Conservation (phyloP, 1,284 basidiomycete genomes). For the Pterula multifida region DNA sequence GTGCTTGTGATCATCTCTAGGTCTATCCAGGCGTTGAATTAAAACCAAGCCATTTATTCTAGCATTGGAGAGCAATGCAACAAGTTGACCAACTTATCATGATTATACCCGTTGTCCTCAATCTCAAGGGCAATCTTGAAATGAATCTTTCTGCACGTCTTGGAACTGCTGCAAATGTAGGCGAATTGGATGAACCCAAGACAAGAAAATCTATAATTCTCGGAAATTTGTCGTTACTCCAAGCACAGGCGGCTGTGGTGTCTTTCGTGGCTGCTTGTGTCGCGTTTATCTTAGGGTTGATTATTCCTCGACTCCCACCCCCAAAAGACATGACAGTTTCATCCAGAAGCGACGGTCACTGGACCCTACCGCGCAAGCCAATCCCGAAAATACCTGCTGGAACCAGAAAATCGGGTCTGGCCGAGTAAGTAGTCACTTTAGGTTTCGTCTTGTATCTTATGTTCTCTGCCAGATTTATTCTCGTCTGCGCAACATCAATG, state of each 20-base stretch:
- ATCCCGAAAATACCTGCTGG: constrained; percentile 19
- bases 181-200: constrained; percentile 70
- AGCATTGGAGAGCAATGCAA: constrained; percentile 85
- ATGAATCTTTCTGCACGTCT: constrained; percentile 84
- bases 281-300: constrained; percentile 61
- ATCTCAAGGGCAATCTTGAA: constrained; percentile 94
- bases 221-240: constrained; percentile 81
- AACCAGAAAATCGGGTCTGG: constrained; percentile 26
- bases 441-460: constrained; percentile 4
- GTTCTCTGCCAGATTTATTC: constrained; percentile 44
- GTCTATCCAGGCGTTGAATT: neutral
- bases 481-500: constrained; percentile 87
- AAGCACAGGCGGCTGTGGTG: constrained; percentile 88
- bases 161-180: constrained; percentile 72
- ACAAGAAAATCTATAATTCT: constrained; percentile 60
- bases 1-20: neutral
- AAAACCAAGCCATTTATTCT: constrained; percentile 2
- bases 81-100: constrained; percentile 93
- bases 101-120: constrained; percentile 89
- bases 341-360: neutral
- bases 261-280: constrained; percentile 79
- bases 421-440: constrained; percentile 31
- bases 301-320: constrained; percentile 31
- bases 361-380: constrained; percentile 11
- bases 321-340: constrained; percentile 11